phyloP scores from a whole-genome alignment of 139 green algal species.

The Closterium sp. region DNA sequence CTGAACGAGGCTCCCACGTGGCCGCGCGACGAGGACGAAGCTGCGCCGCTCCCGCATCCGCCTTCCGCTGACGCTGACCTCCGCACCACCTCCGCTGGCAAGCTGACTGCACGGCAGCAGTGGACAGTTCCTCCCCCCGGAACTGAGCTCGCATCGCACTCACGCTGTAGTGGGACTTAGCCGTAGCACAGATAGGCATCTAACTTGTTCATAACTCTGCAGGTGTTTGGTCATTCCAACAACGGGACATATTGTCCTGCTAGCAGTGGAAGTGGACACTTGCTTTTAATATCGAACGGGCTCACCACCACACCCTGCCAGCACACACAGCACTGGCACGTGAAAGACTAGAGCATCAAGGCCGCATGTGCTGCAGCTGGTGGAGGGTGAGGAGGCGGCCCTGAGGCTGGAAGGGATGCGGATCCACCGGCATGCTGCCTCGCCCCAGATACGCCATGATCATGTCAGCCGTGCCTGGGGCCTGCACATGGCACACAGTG shows the following conservation, averaged over 20 bases:
- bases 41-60: not conserved
- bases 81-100: no score
- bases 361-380: not conserved
- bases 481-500: not conserved
- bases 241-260: not conserved
- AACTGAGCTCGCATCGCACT: not conserved
- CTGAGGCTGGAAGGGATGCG: not conserved
- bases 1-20: not conserved
- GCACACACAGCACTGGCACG: not conserved
- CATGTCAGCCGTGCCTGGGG: not conserved
- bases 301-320: no score
- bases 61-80: not conserved
- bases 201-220: not conserved
- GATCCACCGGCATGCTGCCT: not conserved
- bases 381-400: not conserved
- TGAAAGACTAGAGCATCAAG: not conserved
- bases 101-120: no score
- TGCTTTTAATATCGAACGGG: no score
- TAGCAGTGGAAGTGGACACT: not conserved
- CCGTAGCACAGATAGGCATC: not conserved
- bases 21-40: not conserved
- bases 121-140: not conserved
- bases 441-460: not conserved
- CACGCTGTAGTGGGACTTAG: not conserved
- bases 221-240: not conserved